Conservation (phyloP, 768 basidiomycete genomes). For the Lentinula detonsa region DNA sequence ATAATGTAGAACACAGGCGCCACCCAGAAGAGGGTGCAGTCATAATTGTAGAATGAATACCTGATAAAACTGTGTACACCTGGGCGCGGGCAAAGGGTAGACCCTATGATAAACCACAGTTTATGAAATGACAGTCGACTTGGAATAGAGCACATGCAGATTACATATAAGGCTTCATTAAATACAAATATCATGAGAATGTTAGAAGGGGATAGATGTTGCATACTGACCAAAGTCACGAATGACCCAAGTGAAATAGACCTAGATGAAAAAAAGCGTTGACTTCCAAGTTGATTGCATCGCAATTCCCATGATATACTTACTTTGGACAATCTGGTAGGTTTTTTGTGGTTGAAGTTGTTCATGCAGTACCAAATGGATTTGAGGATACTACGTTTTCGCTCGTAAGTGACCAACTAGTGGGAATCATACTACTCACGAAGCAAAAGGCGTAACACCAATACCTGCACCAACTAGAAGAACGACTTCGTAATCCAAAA, state of each 20-base stretch:
- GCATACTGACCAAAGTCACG: constrained; percentile 63
- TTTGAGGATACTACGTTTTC: constrained; percentile 59
- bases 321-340: constrained; percentile 82
- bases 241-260: constrained; percentile 95
- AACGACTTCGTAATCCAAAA: constrained; percentile 83
- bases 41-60: too few species aligned
- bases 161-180: too few species aligned
- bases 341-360: constrained; percentile 61
- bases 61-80: too few species aligned
- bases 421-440: constrained; percentile 42
- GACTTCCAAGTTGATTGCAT: too few species aligned
- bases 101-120: too few species aligned
- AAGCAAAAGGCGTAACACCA: constrained; percentile 94
- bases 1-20: too few species aligned
- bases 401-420: not conserved
- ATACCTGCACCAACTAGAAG: constrained; percentile 92
- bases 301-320: not conserved
- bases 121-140: too few species aligned
- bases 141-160: too few species aligned
- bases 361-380: constrained; percentile 97
- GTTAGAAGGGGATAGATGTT: not conserved
- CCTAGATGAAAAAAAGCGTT: constrained; percentile 22
- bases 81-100: too few species aligned
- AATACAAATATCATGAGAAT: not conserved
- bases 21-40: too few species aligned